These are phyloP conservation scores for Fusarium cicatricum DNA, from an alignment of 2,329 filamentous ascomycete genomes.

Conservation along the genomic window DNA sequence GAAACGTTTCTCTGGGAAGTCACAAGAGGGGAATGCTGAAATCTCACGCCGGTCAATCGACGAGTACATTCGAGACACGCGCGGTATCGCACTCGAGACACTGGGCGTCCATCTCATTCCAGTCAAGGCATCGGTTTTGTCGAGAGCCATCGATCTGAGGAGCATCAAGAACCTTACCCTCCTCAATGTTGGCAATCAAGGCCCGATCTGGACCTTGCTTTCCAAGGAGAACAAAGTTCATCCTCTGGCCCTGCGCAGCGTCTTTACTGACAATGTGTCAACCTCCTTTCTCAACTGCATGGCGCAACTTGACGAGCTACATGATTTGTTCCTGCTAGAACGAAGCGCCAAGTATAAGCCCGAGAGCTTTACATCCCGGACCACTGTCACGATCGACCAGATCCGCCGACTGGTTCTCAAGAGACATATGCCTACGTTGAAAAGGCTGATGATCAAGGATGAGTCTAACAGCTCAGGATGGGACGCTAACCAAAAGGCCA, in stretches of 20 bases:
- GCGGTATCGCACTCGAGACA: constrained; percentile 64
- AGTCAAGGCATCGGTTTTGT: constrained; percentile 65
- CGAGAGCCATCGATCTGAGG: constrained; percentile 64
- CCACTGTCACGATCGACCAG: constrained; percentile 61
- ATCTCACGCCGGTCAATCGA: constrained; percentile 45
- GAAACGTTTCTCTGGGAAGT: constrained; percentile 42
- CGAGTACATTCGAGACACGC: constrained; percentile 65
- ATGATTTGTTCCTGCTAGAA: constrained; percentile 69
- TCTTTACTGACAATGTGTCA: constrained; percentile 71
- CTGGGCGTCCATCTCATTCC: constrained; percentile 68
- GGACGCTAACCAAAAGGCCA: constrained; percentile 65
- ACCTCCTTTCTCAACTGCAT: constrained; percentile 62
- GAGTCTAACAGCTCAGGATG: constrained; percentile 58
- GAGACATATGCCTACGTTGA: constrained; percentile 64
- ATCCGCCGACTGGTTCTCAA: constrained; percentile 65
- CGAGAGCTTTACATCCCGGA: constrained; percentile 61
- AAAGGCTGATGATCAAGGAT: constrained; percentile 68
- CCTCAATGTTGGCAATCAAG: constrained; percentile 70
- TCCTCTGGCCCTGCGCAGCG: constrained; percentile 62
- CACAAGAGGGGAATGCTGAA: constrained; percentile 24
- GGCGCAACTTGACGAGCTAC: constrained; percentile 59
- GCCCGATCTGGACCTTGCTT: constrained; percentile 66
- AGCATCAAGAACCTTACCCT: constrained; percentile 65
- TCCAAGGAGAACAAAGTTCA: constrained; percentile 60
- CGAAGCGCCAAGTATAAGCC: constrained; percentile 59